phyloP scores from a whole-genome alignment of 2,329 filamentous ascomycete genomes.

The Diaporthe humulicola region DNA sequence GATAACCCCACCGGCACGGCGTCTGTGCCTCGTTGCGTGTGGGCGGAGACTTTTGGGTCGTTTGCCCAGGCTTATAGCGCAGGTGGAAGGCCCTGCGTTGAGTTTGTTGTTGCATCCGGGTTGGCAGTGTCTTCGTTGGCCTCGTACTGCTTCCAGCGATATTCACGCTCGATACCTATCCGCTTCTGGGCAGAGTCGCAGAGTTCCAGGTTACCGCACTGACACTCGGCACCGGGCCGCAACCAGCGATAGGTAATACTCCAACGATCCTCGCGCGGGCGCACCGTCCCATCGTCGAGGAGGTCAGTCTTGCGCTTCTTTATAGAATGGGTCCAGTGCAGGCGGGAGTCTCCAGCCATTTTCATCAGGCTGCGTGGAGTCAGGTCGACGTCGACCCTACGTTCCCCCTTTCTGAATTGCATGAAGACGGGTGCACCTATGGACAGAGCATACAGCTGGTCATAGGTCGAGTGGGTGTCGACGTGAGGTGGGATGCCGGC shows the following conservation, averaged over 20 bases:
- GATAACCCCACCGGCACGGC: conserved; percentile 1
- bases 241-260: conserved; percentile 70
- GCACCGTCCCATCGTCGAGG: conserved; percentile 54
- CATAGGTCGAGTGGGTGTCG: conserved; percentile 66
- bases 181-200: conserved; percentile 65
- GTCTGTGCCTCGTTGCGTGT: background rate
- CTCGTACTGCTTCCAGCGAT: conserved; percentile 58
- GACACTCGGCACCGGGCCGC: conserved; percentile 59
- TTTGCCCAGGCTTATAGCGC: conserved; percentile 16
- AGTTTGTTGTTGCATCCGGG: background rate
- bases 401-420: conserved; percentile 54
- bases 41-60: background rate
- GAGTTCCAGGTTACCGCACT: conserved; percentile 62
- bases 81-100: background rate
- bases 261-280: conserved; percentile 61
- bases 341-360: conserved; percentile 62
- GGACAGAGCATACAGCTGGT: conserved; percentile 60
- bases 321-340: conserved; percentile 59
- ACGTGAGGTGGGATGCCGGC: conserved; percentile 72
- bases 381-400: conserved; percentile 59
- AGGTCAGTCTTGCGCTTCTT: conserved; percentile 57
- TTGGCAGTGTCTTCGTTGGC: conserved; percentile 11
- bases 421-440: conserved; percentile 59
- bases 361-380: conserved; percentile 63
- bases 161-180: conserved; percentile 62